Evolutionary conservation across 1,284 basidiomycete species (phyloP), one percentile per base, ranked within the genome.

Genomic region (Pisolithus thermaeus): DNA sequence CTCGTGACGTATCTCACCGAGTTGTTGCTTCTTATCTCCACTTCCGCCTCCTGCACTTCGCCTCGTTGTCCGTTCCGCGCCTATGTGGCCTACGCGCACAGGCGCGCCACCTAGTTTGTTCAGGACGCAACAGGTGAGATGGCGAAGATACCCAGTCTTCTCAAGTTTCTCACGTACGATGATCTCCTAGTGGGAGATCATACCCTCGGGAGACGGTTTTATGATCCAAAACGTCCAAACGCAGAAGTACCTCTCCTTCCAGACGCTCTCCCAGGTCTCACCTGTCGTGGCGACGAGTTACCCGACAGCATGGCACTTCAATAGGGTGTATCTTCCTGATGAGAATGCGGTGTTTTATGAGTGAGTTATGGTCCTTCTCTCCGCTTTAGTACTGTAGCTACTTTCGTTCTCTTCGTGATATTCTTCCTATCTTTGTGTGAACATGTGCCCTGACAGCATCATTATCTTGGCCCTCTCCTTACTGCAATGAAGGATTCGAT

Each of bases 141-240:
- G 14, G 16, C 5, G 9, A n/a, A n/a, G 16, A 25, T 7, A 42
- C 7, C 23, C 5, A 8, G 23, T 28, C 9, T n/a, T 25, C 16
- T 42, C 14, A 38, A 20, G 38, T 18, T 3, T n/a, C 42, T 43
- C 27, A 43, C 23, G 25, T 28, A 43, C 27, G 2, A 8, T 28
- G n/a, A 14, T 27, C 16, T 7, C 25, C 3, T 6, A 51, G 50
- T 51, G 50, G 50, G 50, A 51, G 30, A 30, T 51, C 47, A 20
- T 35, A n/a, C 48, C 37, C 9, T 28, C 40, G 9, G 50, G 50
- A 27, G 37, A 36, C 12, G 50, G 50, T 18, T n/a, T 38, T 23
- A 50, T 38, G 8, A 51, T 51, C 48, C 46, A 38, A 25, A 49
- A 49, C 38, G 18, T 40, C 11, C 25, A 51, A n/a, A 50, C 50